Evolutionary conservation across 2,329 filamentous ascomycete genomes (phyloP), one percentile per base, ranked within the genome.

Genomic region (Whalleya microplaca): DNA sequence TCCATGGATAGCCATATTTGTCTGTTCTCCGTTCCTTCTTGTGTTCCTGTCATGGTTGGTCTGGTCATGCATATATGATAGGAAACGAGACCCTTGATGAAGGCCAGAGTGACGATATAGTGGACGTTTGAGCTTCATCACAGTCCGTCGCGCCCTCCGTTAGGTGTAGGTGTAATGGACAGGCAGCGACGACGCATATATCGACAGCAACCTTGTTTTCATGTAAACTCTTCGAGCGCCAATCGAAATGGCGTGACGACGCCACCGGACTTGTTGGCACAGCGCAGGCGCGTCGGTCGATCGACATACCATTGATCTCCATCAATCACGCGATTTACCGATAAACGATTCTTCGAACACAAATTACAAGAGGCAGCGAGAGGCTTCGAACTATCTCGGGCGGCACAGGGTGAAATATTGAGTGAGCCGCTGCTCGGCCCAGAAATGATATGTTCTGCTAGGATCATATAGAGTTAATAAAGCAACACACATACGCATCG

Each of bases 1-100:
- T 0, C 40, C 58, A 21, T 63, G 60, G 60, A 52, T 58, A 10
- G 60, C 47, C 10, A 21, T 61, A 5, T 63, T 63, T 12, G 8
- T 60, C 10, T 53, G 47, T 10, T 9, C 14, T 2, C 44, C 48
- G 4, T 12, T 6, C n/a, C 12, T 7, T 4, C 10, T 63, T n/a
- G 21, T 63, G 0, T 16, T 61, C 18, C 19, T 63, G 5, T 9
- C 53, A 27, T 61, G 60, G 60, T 18, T 19, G 2, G 1, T 61
- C 23, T 58, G 55, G 57, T 40, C 18, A 41, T 56, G 27, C 40
- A 23, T 14, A 10, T 20, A 12, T 12, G 42, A 57, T 1, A 58
- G 32, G 29, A 14, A n/a, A 41, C 41, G 48, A 9, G n/a, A 14
- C 18, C 20, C 27, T 18, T 41, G 2, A 18, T 41, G 6, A 12